Evolutionary conservation across 495 filamentous ascomycete species (phyloP).

Genomic region (Neurospora sp.): DNA sequence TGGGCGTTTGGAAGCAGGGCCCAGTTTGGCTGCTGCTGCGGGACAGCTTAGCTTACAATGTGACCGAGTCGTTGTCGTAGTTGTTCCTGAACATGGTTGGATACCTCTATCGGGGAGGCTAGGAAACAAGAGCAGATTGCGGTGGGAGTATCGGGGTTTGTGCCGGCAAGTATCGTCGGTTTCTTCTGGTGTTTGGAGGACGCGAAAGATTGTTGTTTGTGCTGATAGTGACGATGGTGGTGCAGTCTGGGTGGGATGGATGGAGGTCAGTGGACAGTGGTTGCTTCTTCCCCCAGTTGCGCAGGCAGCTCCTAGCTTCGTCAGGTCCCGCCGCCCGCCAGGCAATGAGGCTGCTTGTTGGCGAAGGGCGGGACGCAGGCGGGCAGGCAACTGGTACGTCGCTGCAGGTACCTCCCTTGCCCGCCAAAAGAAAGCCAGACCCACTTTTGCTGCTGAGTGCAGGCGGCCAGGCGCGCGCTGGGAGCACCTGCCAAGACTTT

Average conservation of each 20-base stretch:
- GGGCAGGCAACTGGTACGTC: conserved; percentile 3
- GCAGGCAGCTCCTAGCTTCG: conserved; percentile 29
- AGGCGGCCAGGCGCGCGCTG: background rate
- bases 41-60: conserved; percentile 60
- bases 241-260: background rate
- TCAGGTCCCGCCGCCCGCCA: conserved; percentile 9
- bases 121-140: background rate
- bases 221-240: background rate
- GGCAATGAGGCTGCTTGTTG: background rate
- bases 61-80: conserved; percentile 99
- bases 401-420: conserved; percentile 10
- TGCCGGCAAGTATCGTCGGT: background rate
- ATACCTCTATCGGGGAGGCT: background rate
- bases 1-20: conserved; percentile 1
- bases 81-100: conserved; percentile 92
- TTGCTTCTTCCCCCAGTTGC: background rate
- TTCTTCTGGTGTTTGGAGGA: background rate
- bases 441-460: conserved; percentile 1
- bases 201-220: background rate
- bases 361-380: conserved; percentile 4
- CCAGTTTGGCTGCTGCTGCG: background rate
- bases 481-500: conserved; percentile 13
- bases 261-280: background rate
- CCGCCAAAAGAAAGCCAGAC: conserved; percentile 3
- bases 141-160: background rate